Base-by-base conservation (phyloP, 2,329 filamentous ascomycete genomes). In the Ceratocystiopsis minuta region DNA sequence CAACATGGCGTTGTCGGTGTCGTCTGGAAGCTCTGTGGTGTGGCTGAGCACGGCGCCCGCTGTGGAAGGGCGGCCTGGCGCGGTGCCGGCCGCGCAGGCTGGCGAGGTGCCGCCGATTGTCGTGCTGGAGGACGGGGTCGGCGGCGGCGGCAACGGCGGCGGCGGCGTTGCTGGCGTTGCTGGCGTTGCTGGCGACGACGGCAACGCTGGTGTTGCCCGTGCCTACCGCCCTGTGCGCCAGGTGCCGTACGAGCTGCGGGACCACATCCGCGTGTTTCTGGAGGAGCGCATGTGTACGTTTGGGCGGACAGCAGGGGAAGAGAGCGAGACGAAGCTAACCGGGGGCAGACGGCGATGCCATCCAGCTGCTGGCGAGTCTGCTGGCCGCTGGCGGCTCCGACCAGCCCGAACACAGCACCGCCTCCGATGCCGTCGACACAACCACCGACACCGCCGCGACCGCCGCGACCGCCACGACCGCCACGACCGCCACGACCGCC, bases 181-280 rank as follows among this genome's bases (percentile, higher is more conserved):
- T n/a, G n/a, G n/a, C n/a, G n/a, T n/a, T n/a, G n/a, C n/a, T n/a
- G n/a, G n/a, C n/a, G n/a, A 11, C 40, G 14, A 16, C 20, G 5
- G 20, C 37, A 24, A 6, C 24, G 12, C 20, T 9, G 13, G 17
- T 10, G 9, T 28, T 10, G 11, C 24, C 24, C 52, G 38, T 53
- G 52, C 5, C 7, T 80, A 77, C 57, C 68, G 70, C 48, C 57
- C 64, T n/a, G 65, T 68, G 7, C 66, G 61, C 46, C 57, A 60
- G 36, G 59, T 86, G 13, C 72, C 77, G 1, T 72, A 67, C 44
- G 75, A 80, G 51, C 59, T 87, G 16, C 70, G 67, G 43, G 64
- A 74, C 44, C 76, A 84, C 51, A 75, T 72, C 49, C 71, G 74
- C 44, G 79, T 84, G 37, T 81, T 80, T 54, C 63, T 88, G 0